Base-by-base conservation (phyloP, 371 early-diverging fungal genomes). In the Mortierella sp. region DNA sequence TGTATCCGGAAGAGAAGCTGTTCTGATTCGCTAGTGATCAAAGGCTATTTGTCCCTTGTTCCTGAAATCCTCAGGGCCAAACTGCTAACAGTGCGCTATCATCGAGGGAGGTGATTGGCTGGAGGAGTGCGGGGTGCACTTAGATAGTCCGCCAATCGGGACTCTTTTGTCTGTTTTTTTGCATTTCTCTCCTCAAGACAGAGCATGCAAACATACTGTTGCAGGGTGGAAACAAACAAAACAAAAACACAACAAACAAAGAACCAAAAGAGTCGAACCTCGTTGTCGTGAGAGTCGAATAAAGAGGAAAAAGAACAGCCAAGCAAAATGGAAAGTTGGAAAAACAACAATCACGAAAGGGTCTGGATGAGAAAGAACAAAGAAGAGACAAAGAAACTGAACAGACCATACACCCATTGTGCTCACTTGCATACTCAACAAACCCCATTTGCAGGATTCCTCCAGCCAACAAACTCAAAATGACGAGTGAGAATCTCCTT, bases 121-220 rank as follows among this genome's bases (percentile, higher is more conserved):
- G 61, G 0, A 0, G 2, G 61, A 19, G 37, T 61, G 61, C 61
- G 61, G 61, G 61, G 34, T 8, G 14, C 61, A 19, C 50, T 61
- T 61, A 19, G 34, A 31, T 16, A 5, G 61, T 61, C 61, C 61
- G 61, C 61, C 61, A 61, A 61, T 61, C 61, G 61, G 61, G 61
- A 61, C 61, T 61, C 61, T n/a, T n/a, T n/a, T n/a, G n/a, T n/a
- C 34, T 31, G 19, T 59, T 26, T 59, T 26, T 46, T 3, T 19
- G 34, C 61, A 34, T 61, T 2, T 34, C 5, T 61, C 31, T 34
- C 16, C 61, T 28, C 57, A 28, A 26, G 13, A 50, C 50, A 50
- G 3, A 50, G 14, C 31, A 59, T 59, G 8, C 61, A 61, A 31
- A 61, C 59, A 26, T 10, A 5, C 59, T 31, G 26, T 28, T 2